Base-by-base conservation (phyloP, 176 grass and related monocot species). In the Saccharum officinarum region DNA sequence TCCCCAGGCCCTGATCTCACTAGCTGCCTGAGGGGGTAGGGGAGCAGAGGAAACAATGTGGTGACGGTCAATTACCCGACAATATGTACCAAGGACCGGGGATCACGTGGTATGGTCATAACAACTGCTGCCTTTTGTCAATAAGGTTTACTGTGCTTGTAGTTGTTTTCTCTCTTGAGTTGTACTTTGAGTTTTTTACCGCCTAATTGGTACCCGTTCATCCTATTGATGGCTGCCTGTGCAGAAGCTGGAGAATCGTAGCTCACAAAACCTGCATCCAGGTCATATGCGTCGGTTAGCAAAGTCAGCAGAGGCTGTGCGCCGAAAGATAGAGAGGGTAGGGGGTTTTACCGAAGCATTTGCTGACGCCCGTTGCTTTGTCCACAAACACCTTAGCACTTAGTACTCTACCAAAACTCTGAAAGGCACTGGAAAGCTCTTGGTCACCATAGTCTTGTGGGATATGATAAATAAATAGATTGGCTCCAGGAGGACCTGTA, bases 331-430 rank as follows among this genome's bases (percentile, higher is more conserved):
- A 54, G 6, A 54, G 50, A 54, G 46, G 46, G 15, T 22, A 37
- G 23, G 10, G 6, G 73, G 1, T 15, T 69, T 80, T 97, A 99
- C 97, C 97, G 5, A 99, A 99, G 54, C 97, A 99, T 97, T 99
- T 99, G 77, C 97, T 99, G 77, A 86, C 85, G 59, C 97, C 94
- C 15, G 94, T 99, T 45, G 97, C 88, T 80, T 99, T 99, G 90
- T 99, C 97, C 73, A 99, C 90, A 86, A 91, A 99, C 67, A 99
- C 97, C 88, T 99, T 99, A 69, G 94, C 97, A 71, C 97, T 99
- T 68, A 99, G 46, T 82, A 99, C 94, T 81, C 90, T 91, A 36
- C 97, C 97, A 44, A 92, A 99, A 68, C 92, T 75, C 77, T 94
- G 97, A n/a, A 99, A 99, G 45, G 94, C 97, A 81, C 65, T 86